These are phyloP conservation scores for Coemansia guatemalensis DNA, from an alignment of 192 early-diverging fungal species.

Conservation along the genomic window DNA sequence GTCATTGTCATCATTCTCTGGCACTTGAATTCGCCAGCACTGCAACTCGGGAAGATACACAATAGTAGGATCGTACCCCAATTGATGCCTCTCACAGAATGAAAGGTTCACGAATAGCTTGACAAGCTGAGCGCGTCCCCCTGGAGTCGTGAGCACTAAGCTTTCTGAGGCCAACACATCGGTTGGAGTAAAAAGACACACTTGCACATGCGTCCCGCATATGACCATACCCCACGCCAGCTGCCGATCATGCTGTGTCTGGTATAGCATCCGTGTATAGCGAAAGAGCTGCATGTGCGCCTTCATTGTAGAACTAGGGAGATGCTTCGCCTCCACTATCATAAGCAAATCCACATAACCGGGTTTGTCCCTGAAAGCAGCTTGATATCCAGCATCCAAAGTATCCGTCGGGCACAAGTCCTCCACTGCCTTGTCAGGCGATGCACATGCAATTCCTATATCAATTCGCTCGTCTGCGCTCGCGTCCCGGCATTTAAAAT, in stretches of 20 bases:
- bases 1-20: no score
- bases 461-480: background rate
- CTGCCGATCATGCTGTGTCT: conserved; percentile 1
- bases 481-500: background rate
- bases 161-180: background rate
- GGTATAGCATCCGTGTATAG: background rate
- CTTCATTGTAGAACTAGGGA: background rate
- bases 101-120: background rate
- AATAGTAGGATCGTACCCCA: conserved; percentile 10
- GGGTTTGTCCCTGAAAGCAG: background rate
- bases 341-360: background rate
- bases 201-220: background rate
- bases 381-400: background rate
- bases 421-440: background rate
- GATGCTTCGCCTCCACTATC: background rate
- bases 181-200: conserved; percentile 2
- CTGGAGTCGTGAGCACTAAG: background rate
- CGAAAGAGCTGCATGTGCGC: conserved; percentile 5
- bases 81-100: background rate
- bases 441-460: background rate
- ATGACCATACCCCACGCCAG: conserved; percentile 6
- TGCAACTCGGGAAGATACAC: background rate
- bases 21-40: no score
- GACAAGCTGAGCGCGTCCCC: background rate
- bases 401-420: background rate